Evolutionary conservation across 495 filamentous ascomycete species (phyloP).

Genomic region (Emericellopsis terricola): DNA sequence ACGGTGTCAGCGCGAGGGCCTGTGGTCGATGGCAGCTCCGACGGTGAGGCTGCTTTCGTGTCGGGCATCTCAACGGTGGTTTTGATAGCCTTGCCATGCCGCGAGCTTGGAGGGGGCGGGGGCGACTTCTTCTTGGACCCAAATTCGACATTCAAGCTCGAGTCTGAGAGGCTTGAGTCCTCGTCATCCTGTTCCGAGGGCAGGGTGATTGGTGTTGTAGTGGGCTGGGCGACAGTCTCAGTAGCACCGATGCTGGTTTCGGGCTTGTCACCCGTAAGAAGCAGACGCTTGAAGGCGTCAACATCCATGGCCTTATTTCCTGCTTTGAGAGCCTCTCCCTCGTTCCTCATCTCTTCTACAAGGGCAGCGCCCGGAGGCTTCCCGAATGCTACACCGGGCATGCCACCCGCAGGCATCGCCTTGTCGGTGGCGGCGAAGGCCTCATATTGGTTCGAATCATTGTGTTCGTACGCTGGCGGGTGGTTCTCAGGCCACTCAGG

Average conservation of each 20-base stretch:
- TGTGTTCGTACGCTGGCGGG: no score
- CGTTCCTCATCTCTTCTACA: constrained; percentile 3
- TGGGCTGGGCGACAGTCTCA: no score
- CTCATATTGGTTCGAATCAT: no score
- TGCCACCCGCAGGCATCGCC: no score
- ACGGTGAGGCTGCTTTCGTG: no score
- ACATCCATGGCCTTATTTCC: constrained; percentile 36
- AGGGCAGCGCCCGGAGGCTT: not conserved
- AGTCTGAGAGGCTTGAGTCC: not conserved
- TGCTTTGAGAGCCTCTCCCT: constrained; percentile 4
- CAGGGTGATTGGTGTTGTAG: no score
- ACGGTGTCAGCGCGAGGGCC: not conserved
- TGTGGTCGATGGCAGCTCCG: no score
- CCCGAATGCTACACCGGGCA: constrained; percentile 25
- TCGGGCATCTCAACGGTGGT: not conserved
- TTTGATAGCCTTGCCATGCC: constrained; percentile 53
- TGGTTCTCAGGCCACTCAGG: constrained; percentile 8
- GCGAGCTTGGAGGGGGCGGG: constrained; percentile 39
- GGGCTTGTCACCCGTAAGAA: constrained; percentile 50
- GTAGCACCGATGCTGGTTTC: no score
- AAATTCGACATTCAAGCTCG: not conserved
- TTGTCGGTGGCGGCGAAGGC: no score
- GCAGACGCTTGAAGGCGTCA: constrained; percentile 38
- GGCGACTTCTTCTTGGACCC: constrained; percentile 26
- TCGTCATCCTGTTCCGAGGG: not conserved